Evolutionary conservation across 306 rosid genomes (phyloP).

Genomic region (Quercus cerris): DNA sequence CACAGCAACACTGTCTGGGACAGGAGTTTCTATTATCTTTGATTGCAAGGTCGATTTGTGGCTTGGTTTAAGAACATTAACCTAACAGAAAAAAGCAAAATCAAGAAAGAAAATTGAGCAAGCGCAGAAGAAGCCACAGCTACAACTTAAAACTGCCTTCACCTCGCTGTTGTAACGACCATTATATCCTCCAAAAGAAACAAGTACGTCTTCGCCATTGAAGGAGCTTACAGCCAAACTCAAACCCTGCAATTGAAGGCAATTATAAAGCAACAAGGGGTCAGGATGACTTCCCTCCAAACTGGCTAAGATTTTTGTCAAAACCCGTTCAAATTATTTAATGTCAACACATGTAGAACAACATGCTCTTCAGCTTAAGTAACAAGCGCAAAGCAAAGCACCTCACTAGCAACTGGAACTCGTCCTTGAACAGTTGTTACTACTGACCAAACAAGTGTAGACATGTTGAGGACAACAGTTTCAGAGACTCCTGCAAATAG

Average conservation of each 20-base stretch:
- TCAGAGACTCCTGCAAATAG: conserved; percentile 71
- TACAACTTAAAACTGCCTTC: conserved; percentile 12
- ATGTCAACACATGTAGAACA: neutral
- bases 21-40: conserved; percentile 52
- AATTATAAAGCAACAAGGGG: conserved; percentile 15
- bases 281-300: neutral
- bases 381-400: conserved; percentile 25
- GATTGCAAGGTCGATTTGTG: conserved; percentile 86
- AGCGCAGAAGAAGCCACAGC: conserved; percentile 12
- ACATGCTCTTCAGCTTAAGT: neutral
- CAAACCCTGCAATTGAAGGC: conserved; percentile 62
- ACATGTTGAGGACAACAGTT: conserved; percentile 85
- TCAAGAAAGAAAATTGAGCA: conserved; percentile 12
- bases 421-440: conserved; percentile 92
- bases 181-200: conserved; percentile 90
- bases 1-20: conserved; percentile 66
- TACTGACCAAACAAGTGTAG: conserved; percentile 90
- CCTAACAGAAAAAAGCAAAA: conserved; percentile 44
- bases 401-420: conserved; percentile 94
- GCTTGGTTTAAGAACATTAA: conserved; percentile 87
- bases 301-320: neutral
- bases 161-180: conserved; percentile 92
- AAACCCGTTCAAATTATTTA: conserved; percentile 7
- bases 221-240: conserved; percentile 77
- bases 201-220: conserved; percentile 73